Base-by-base conservation (phyloP, 2,329 filamentous ascomycete genomes). In the Monilinia fructicola region DNA sequence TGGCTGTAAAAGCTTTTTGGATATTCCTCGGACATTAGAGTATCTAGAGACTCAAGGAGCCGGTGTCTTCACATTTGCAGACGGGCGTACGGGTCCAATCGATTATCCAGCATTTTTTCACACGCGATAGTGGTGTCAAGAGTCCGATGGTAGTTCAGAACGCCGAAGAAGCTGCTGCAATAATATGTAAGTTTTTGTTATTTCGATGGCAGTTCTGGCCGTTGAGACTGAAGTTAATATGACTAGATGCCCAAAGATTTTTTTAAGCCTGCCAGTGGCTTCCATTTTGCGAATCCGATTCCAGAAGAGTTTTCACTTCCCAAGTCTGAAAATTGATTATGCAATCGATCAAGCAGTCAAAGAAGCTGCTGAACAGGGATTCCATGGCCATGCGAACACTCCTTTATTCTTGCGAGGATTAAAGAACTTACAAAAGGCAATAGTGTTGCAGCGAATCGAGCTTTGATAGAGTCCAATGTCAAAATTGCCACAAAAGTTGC, bases 1-100 rank as follows among this genome's bases (percentile, higher is more conserved):
- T 71, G 95, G 95, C 18, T 96, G 92, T 80, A 99, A 99, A 80
- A 95, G 94, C 69, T 98, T 99, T 78, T 83, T 99, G 48, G 95
- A 99, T 76, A 93, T 97, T 68, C 88, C 90, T 2, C 85, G 92
- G 63, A 99, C 95, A 0, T 83, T 99, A 6, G 95, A 99, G 80
- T 84, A 83, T 72, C 81, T 89, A 26, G 87, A 89, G 77, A 89
- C 87, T 0, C 86, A 89, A 75, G 91, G 91, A 12, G 93, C 92
- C 28, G 84, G 89, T 48, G 93, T 97, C 0, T 90, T 88, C 4
- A 98, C 95, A 2, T 99, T 98, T 80, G 89, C 92, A 31, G 92
- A 96, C 78, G 92, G 91, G 1, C 85, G 91, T 48, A 78, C 80
- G 35, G 90, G 87, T 1, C 79, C 84, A 7, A 85, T 97, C 52